Evolutionary conservation across 2,329 filamentous ascomycete genomes (phyloP).

Genomic region (Botrytis tulipae): DNA sequence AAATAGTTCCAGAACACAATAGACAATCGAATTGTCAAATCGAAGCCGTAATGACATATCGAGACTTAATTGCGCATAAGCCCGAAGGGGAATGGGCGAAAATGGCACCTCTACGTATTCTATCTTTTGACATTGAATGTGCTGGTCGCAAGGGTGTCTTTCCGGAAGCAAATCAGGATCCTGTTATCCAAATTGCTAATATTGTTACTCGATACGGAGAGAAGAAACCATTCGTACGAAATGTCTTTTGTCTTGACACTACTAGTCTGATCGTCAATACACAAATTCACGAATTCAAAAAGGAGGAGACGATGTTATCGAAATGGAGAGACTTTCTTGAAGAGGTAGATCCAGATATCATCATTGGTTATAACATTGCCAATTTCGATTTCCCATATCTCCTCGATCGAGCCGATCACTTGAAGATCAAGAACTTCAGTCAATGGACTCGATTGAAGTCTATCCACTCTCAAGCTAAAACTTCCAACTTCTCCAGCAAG

Average conservation of each 20-base stretch:
- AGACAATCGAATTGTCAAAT: conserved; percentile 94
- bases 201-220: conserved; percentile 94
- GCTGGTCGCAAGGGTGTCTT: conserved; percentile 97
- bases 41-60: conserved; percentile 81
- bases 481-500: conserved; percentile 91
- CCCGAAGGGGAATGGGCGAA: conserved; percentile 95
- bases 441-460: conserved; percentile 81
- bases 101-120: conserved; percentile 87
- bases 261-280: conserved; percentile 95
- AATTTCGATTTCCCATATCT: conserved; percentile 99
- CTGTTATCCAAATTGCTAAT: conserved; percentile 97
- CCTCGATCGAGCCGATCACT: conserved; percentile 78
- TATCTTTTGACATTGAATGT: conserved; percentile 99
- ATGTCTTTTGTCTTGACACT: conserved; percentile 92
- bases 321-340: conserved; percentile 89
- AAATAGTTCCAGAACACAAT: conserved; percentile 61
- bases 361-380: conserved; percentile 97
- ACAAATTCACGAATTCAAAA: conserved; percentile 78
- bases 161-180: conserved; percentile 85
- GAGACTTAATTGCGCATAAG: conserved; percentile 80
- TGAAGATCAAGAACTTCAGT: conserved; percentile 78
- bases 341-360: conserved; percentile 90
- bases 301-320: conserved; percentile 86
- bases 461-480: conserved; percentile 67
- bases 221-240: conserved; percentile 89